Conservation (phyloP, 768 basidiomycete genomes). For the Albatrellus ellisii region DNA sequence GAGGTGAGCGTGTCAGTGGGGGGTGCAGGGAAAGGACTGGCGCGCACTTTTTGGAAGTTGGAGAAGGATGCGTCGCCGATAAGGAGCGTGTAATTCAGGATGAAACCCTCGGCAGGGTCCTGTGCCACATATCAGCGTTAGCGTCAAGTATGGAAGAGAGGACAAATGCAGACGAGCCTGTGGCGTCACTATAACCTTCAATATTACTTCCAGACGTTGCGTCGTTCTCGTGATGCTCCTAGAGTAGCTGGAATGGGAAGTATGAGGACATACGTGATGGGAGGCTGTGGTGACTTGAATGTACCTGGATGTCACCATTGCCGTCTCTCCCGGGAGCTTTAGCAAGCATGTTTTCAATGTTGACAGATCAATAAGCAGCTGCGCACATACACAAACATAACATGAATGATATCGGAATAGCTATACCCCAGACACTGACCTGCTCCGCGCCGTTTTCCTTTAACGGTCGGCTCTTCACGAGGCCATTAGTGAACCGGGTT, state of each 20-base stretch:
- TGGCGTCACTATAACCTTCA: slow-evolving; percentile 93
- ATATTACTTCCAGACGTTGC: slow-evolving; percentile 73
- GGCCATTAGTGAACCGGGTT: slow-evolving; percentile 76
- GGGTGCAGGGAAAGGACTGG: background rate
- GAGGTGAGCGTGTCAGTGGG: background rate
- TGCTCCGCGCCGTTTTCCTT: slow-evolving; percentile 94
- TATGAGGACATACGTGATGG: background rate
- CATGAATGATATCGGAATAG: background rate
- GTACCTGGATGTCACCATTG: slow-evolving; percentile 40
- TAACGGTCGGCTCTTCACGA: slow-evolving; percentile 85
- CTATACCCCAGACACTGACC: slow-evolving; percentile 37
- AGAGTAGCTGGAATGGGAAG: slow-evolving; percentile 51
- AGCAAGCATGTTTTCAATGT: slow-evolving; percentile 70
- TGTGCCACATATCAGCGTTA: slow-evolving; percentile 19
- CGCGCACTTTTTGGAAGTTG: slow-evolving; percentile 81
- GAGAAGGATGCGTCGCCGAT: slow-evolving; percentile 92
- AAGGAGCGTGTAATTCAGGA: slow-evolving; percentile 88
- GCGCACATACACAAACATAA: slow-evolving; percentile 9
- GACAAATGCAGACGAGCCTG: slow-evolving; percentile 44
- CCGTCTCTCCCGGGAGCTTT: slow-evolving; percentile 75
- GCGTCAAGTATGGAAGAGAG: background rate
- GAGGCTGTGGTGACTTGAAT: too few relatives aligned
- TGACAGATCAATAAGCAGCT: slow-evolving; percentile 88
- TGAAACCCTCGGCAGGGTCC: slow-evolving; percentile 90
- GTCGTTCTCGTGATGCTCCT: slow-evolving; percentile 74